Evolutionary conservation across 495 filamentous ascomycete species (phyloP).

Genomic region (Penicillium silybi): DNA sequence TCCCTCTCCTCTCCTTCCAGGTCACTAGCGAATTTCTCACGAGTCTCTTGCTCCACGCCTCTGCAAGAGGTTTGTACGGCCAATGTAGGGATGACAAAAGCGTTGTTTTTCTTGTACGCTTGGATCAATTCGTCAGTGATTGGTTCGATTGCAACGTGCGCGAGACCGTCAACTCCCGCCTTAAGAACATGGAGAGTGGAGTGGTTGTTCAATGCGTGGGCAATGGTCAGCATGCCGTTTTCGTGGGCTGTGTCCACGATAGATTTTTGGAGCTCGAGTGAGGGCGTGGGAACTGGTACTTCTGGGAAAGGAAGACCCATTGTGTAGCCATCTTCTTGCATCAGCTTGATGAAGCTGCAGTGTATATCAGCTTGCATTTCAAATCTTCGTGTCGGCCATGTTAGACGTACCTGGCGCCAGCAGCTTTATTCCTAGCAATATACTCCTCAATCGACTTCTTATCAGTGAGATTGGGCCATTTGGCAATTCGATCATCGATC

Average conservation of each 20-base stretch:
- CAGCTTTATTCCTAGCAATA: conserved; percentile 6
- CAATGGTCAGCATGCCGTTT: conserved; percentile 5
- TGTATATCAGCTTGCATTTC: not conserved
- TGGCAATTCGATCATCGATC: conserved; percentile 12
- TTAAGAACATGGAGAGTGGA: conserved; percentile 9
- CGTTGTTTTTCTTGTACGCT: conserved; percentile 12
- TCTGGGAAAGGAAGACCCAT: conserved; percentile 7
- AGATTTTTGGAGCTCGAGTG: conserved; percentile 5
- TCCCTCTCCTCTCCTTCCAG: conserved; percentile 4
- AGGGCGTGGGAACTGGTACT: conserved; percentile 6
- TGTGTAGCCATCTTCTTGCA: conserved; percentile 14
- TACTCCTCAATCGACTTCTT: conserved; percentile 3
- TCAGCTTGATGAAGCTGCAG: conserved; percentile 8
- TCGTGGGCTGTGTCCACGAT: conserved; percentile 8
- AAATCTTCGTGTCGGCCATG: not conserved
- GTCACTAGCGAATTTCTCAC: conserved; percentile 1
- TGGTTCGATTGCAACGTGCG: conserved; percentile 7
- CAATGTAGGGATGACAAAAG: conserved; percentile 7
- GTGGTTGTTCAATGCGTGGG: conserved; percentile 9
- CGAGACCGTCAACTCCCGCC: conserved; percentile 4
- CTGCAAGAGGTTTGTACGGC: conserved; percentile 4
- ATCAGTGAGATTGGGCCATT: conserved; percentile 7
- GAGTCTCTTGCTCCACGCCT: conserved; percentile 8
- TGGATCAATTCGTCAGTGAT: conserved; percentile 6
- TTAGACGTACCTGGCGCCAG: conserved; percentile 4